Conservation (phyloP, 2,329 filamentous ascomycete genomes). For the Aaosphaeria arxii region DNA sequence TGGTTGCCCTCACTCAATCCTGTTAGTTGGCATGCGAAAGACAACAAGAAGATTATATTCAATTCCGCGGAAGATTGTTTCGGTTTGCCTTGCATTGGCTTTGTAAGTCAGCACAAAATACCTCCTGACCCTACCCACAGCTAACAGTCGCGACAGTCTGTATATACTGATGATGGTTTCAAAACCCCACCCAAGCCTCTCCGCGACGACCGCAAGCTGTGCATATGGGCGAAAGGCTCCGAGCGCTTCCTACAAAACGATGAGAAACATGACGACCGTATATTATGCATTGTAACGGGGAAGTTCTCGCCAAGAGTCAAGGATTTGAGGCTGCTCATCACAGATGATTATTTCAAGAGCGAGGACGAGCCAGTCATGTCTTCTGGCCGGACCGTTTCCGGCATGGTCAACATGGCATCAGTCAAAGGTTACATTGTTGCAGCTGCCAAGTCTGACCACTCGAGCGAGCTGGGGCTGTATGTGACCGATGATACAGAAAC, state of each 20-base stretch:
- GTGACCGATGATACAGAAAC: slow-evolving; percentile 77
- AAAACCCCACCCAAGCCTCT: slow-evolving; percentile 62
- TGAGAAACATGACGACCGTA: slow-evolving; percentile 62
- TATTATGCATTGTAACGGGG: slow-evolving; percentile 78
- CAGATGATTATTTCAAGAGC: slow-evolving; percentile 75
- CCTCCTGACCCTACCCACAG: not conserved
- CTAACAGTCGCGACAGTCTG: slow-evolving; percentile 37
- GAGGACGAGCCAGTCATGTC: slow-evolving; percentile 73
- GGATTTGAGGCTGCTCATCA: slow-evolving; percentile 75
- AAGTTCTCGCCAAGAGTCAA: slow-evolving; percentile 67
- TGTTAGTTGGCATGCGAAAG: slow-evolving; percentile 77
- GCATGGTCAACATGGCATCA: slow-evolving; percentile 75
- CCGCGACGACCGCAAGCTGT: slow-evolving; percentile 68
- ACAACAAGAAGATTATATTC: slow-evolving; percentile 83
- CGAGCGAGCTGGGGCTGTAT: slow-evolving; percentile 88
- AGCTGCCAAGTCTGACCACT: slow-evolving; percentile 74
- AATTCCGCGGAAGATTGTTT: slow-evolving; percentile 49
- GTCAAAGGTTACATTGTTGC: slow-evolving; percentile 87
- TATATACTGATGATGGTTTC: slow-evolving; percentile 87
- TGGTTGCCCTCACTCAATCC: slow-evolving; percentile 52
- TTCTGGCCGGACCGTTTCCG: slow-evolving; percentile 68
- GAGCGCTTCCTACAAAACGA: slow-evolving; percentile 69
- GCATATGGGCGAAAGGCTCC: slow-evolving; percentile 82
- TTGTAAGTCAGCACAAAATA: slow-evolving; percentile 57
- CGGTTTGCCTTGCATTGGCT: slow-evolving; percentile 38